Evolutionary conservation across 2,329 filamentous ascomycete genomes (phyloP).

Genomic region (Zymoseptoria ardabiliae): DNA sequence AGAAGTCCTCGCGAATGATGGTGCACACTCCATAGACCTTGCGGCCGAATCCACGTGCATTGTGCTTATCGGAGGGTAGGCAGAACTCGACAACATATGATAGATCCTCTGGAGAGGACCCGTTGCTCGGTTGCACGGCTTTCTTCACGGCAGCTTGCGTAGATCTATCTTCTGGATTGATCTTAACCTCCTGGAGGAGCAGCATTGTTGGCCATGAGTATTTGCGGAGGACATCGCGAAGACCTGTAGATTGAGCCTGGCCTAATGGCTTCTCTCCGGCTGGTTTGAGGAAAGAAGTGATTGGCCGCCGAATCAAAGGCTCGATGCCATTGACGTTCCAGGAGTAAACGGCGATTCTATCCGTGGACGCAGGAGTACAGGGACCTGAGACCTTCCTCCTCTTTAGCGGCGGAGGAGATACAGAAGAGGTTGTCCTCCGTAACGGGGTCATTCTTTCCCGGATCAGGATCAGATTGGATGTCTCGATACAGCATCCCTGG

Average conservation of each 20-base stretch:
- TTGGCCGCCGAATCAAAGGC: constrained; percentile 36
- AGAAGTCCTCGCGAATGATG: constrained; percentile 42
- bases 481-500: neutral
- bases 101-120: constrained; percentile 23
- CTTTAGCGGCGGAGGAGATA: constrained; percentile 29
- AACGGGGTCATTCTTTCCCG: neutral
- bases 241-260: constrained; percentile 1
- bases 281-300: constrained; percentile 34
- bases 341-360: constrained; percentile 34
- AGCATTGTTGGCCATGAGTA: constrained; percentile 41
- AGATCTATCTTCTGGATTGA: constrained; percentile 33
- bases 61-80: constrained; percentile 43
- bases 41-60: constrained; percentile 44
- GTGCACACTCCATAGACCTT: constrained; percentile 48
- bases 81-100: constrained; percentile 40
- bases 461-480: neutral
- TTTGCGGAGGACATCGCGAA: constrained; percentile 38
- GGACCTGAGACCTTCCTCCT: constrained; percentile 13
- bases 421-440: constrained; percentile 5
- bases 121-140: constrained; percentile 27
- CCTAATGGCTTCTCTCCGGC: constrained; percentile 3
- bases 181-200: constrained; percentile 46
- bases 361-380: neutral
- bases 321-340: constrained; percentile 46
- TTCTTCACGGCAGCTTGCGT: constrained; percentile 35